These are phyloP conservation scores for Colletotrichum phormii DNA, from an alignment of 2,329 filamentous ascomycete genomes.

Conservation along the genomic window DNA sequence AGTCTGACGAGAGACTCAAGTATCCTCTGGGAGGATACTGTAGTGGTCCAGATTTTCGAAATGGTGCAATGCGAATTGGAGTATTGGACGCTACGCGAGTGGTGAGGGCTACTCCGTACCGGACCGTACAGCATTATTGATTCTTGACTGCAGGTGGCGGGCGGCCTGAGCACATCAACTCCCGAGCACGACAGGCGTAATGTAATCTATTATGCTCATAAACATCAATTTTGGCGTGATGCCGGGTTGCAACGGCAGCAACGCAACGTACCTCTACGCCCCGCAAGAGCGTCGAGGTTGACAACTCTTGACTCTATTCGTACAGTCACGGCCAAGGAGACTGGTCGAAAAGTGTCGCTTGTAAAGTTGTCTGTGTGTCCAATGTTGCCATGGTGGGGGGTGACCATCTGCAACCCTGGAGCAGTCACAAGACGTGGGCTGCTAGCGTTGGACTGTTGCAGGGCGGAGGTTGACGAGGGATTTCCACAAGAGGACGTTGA, in stretches of 20 bases:
- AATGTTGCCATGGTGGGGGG: too few relatives aligned
- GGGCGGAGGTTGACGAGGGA: conserved; percentile 1
- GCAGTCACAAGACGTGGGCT: conserved; percentile 1
- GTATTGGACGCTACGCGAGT: not conserved
- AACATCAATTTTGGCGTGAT: conserved; percentile 7
- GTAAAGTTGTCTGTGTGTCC: too few relatives aligned
- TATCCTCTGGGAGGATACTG: not conserved
- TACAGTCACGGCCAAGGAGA: too few relatives aligned
- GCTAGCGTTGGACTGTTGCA: not conserved
- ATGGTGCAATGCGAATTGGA: not conserved
- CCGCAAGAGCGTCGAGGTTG: not conserved
- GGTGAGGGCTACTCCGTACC: not conserved
- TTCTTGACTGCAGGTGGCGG: conserved; percentile 4
- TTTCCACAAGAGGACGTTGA: conserved; percentile 21
- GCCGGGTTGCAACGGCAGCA: conserved; percentile 8
- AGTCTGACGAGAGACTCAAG: not conserved
- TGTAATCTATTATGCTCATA: conserved; percentile 13
- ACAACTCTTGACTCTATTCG: too few relatives aligned
- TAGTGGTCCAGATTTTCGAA: not conserved
- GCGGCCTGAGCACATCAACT: conserved; percentile 15
- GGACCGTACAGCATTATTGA: conserved; percentile 13
- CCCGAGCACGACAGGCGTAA: conserved; percentile 16
- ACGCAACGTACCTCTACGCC: not conserved
- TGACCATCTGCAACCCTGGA: not conserved
- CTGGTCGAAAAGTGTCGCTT: too few relatives aligned